Conservation (phyloP, 495 filamentous ascomycete species). For the Neurospora pannonica region DNA sequence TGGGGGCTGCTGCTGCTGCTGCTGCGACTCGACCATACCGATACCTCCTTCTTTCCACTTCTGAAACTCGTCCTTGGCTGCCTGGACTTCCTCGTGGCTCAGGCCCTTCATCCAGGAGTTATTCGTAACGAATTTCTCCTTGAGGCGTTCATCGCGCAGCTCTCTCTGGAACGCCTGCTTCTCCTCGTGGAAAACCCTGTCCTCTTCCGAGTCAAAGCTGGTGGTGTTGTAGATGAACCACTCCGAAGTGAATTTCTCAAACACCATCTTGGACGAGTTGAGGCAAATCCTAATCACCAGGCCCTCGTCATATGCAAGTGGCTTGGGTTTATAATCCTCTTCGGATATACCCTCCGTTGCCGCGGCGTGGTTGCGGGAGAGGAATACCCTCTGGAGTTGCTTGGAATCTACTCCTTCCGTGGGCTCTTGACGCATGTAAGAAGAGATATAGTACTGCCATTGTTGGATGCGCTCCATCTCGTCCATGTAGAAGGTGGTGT, state of each 20-base stretch:
- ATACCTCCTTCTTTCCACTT: slow-evolving; percentile 36
- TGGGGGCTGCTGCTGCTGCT: background rate
- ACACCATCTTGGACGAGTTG: slow-evolving; percentile 72
- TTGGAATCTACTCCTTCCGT: slow-evolving; percentile 73
- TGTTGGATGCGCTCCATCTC: slow-evolving; percentile 48
- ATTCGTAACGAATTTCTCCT: slow-evolving; percentile 66
- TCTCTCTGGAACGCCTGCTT: slow-evolving; percentile 41
- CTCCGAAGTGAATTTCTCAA: slow-evolving; percentile 55
- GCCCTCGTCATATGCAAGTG: slow-evolving; percentile 59
- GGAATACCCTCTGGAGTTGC: slow-evolving; percentile 54
- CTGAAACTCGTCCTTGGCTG: slow-evolving; percentile 52
- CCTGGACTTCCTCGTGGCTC: slow-evolving; percentile 62
- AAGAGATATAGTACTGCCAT: slow-evolving; percentile 92
- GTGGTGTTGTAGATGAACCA: slow-evolving; percentile 39
- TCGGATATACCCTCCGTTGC: slow-evolving; percentile 37
- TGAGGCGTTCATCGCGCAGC: slow-evolving; percentile 51
- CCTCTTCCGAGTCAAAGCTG: slow-evolving; percentile 19
- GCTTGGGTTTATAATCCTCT: slow-evolving; percentile 39
- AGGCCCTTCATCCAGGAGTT: slow-evolving; percentile 66
- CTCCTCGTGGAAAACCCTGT: slow-evolving; percentile 33
- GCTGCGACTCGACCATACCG: background rate
- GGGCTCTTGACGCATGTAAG: slow-evolving; percentile 75
- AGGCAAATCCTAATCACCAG: slow-evolving; percentile 70
- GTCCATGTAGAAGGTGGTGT: slow-evolving; percentile 65
- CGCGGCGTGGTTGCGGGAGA: slow-evolving; percentile 64